Base-by-base conservation (phyloP, 2,329 filamentous ascomycete species). In the Corniculantispora saksenae region DNA sequence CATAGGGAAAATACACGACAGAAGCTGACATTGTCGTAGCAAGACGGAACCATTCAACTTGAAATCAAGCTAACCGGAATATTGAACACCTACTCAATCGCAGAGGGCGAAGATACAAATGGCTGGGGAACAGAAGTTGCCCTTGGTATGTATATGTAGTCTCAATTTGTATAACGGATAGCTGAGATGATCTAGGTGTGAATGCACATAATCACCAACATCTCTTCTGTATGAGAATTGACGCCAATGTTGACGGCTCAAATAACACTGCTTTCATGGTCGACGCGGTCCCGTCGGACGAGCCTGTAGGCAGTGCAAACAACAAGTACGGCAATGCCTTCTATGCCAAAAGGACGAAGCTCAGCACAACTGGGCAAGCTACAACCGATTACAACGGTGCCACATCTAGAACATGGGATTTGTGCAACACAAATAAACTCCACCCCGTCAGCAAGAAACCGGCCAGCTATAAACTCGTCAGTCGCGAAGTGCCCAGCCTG, bases 181-280 rank as follows among this genome's bases (percentile, higher is more conserved):
- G n/a, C n/a, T n/a, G n/a, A n/a, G n/a, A n/a, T n/a, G n/a, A n/a
- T n/a, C n/a, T n/a, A n/a, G n/a, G n/a, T n/a, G n/a, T n/a, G n/a
- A n/a, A n/a, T 6, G 88, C 87, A 0, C 85, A 86, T 59, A 88
- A 89, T 72, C 88, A 91, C 70, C 88, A 91, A 72, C 88, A 91
- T 75, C 81, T 91, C 61, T 90, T 91, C 72, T 84, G 81, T 29
- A 73, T 86, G 47, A 82, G 87, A 4, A 83, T 90, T 45, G 88
- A 91, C 69, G 86, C 87, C 0, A 83, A 85, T 25, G 79, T 90
- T 53, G 86, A 89, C 70, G 87, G 87, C 1, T 77, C 83, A 66
- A 74, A 76, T 1, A 90, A 90, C 72, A 85, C 85, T 0, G 85
- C 85, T 0, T 75, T 89, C 1, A 72, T 79, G 0, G 77, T 88